Evolutionary conservation across 192 early-diverging fungal species (phyloP), one percentile per base, ranked within the genome.

Genomic region (Umbelopsis ramanniana): DNA sequence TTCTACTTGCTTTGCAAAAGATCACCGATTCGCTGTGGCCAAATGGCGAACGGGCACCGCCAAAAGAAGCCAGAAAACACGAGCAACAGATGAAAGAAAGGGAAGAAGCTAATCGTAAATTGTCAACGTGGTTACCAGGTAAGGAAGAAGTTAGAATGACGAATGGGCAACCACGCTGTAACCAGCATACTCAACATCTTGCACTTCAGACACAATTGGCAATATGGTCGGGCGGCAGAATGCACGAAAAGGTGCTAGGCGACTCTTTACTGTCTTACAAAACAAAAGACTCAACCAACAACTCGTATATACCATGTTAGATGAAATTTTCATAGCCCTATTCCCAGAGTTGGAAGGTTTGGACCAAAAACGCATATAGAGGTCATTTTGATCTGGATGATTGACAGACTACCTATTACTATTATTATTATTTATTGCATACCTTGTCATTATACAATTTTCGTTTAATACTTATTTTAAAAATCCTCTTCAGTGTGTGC

Each of bases 161-260:
- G 19, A 21, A 15, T 21, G 48, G 48, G 4, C 15, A 17, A 50
- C 48, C 15, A 21, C 48, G 48, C 48, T 50, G 29, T 50, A 0
- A 50, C 48, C n/a, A 15, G 48, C 48, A 50, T 50, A 6, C 40
- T 43, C 29, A 29, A 2, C 1, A 50, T 50, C 40, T 57, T 55
- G 11, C 57, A 43, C 26, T 46, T 21, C 52, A 23, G 87, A 93
- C 35, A 53, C 92, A 22, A 71, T 96, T 37, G 93, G 90, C 4
- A 85, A 76, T 52, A 89, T 96, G 85, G 92, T 98, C 0, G 96
- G 96, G 3, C 76, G 86, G 52, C 88, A 91, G 54, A 98, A 98
- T 70, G 91, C 94, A 0, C 76, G 85, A 5, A 77, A 85, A 46
- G 96, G 96, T 15, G 94, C 95, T 0, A 45, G 82, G 17, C 78